These are phyloP conservation scores for Xylaria polymorpha DNA, from an alignment of 2,329 filamentous ascomycete genomes.

Conservation along the genomic window DNA sequence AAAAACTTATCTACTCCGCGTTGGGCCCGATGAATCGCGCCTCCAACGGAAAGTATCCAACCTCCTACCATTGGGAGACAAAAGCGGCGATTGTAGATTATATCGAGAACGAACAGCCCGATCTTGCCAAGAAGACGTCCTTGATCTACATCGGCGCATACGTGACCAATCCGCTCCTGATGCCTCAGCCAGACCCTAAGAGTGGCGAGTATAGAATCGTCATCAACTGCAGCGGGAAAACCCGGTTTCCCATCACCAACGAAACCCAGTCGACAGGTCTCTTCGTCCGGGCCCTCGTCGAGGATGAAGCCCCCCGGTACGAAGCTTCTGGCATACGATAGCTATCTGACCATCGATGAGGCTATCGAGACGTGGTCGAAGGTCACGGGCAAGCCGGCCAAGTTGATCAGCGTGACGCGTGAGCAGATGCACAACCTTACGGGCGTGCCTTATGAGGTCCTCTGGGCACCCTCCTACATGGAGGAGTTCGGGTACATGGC, in stretches of 20 bases:
- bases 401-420: constrained; percentile 46
- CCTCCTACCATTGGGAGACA: constrained; percentile 49
- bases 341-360: constrained; percentile 51
- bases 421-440: constrained; percentile 52
- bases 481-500: constrained; percentile 55
- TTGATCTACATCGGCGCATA: constrained; percentile 52
- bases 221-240: constrained; percentile 44
- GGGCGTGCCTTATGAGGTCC: constrained; percentile 51
- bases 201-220: constrained; percentile 50
- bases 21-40: constrained; percentile 39
- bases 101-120: constrained; percentile 43
- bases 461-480: constrained; percentile 32
- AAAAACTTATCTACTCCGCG: constrained; percentile 45
- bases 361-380: constrained; percentile 52
- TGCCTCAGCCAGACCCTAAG: constrained; percentile 45
- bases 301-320: constrained; percentile 53
- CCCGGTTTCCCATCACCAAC: constrained; percentile 56
- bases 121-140: constrained; percentile 48
- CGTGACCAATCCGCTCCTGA: constrained; percentile 48
- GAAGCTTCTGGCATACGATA: constrained; percentile 60
- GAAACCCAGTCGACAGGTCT: constrained; percentile 54
- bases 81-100: constrained; percentile 49
- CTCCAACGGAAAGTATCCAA: constrained; percentile 43
- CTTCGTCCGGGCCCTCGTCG: constrained; percentile 58
- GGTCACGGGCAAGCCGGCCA: constrained; percentile 53